A percentile compares a stretch with the other conserved stretches of the same genome.
These are phyloP conservation scores for Phyllosticta citrichinensis DNA, from an alignment of 2,329 filamentous ascomycete species.

Conservation along the genomic window DNA sequence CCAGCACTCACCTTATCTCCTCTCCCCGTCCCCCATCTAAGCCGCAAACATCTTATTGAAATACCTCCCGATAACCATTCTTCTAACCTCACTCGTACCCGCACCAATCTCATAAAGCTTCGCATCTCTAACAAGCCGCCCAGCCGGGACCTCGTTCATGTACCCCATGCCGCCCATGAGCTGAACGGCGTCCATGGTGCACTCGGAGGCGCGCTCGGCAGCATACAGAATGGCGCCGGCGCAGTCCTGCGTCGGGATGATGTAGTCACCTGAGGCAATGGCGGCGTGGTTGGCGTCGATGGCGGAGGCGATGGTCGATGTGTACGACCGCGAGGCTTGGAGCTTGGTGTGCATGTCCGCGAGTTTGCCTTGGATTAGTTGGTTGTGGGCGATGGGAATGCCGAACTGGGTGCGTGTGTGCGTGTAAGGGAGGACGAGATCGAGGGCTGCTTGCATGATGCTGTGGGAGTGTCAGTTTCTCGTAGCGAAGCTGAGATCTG, in stretches of 20 bases:
- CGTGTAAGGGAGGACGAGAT: constrained; percentile 77
- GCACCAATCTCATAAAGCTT: constrained; percentile 94
- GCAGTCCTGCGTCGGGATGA: constrained; percentile 80
- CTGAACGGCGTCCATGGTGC: constrained; percentile 79
- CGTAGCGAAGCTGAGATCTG: not conserved
- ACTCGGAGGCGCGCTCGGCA: constrained; percentile 81
- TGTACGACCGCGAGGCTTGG: constrained; percentile 75
- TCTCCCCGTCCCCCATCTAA: not conserved
- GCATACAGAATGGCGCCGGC: constrained; percentile 90
- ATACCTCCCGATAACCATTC: constrained; percentile 86
- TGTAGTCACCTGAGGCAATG: constrained; percentile 34
- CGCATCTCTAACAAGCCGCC: constrained; percentile 66
- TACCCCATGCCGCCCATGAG: constrained; percentile 93
- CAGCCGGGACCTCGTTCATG: constrained; percentile 88
- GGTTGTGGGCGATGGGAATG: constrained; percentile 77
- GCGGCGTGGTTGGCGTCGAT: constrained; percentile 55
- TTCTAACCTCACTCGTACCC: constrained; percentile 84
- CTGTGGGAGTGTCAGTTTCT: constrained; percentile 17
- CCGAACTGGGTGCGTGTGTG: constrained; percentile 88
- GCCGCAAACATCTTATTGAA: constrained; percentile 72
- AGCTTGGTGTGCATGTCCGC: constrained; percentile 98
- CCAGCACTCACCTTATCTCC: too few species aligned
- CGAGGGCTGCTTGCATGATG: constrained; percentile 85
- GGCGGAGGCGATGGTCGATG: constrained; percentile 67
- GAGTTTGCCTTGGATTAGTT: constrained; percentile 84